Evolutionary conservation across 2,329 filamentous ascomycete species (phyloP).

Genomic region (Teratosphaeriaceae sp.): DNA sequence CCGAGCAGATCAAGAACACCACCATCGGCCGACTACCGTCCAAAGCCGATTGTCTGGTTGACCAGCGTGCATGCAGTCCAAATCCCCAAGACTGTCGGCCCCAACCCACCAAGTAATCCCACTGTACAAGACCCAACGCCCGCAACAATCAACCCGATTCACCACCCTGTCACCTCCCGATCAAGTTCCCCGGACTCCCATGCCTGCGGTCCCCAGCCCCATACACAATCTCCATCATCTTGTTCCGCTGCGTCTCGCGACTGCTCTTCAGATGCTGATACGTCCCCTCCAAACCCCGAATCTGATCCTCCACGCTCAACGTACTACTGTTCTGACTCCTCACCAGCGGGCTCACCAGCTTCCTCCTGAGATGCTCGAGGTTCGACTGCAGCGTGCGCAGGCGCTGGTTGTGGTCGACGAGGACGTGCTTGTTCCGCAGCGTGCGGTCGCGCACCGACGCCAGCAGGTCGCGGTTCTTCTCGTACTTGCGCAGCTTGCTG

Average conservation of each 20-base stretch:
- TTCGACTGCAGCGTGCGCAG: constrained; percentile 79
- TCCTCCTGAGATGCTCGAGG: constrained; percentile 74
- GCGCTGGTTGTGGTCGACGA: constrained; percentile 80
- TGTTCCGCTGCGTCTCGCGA: constrained; percentile 57
- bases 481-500: constrained; percentile 75
- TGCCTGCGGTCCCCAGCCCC: constrained; percentile 21
- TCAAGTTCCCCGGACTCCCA: constrained; percentile 5
- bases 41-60: too few relatives aligned
- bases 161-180: constrained; percentile 4
- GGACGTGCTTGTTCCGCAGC: constrained; percentile 76
- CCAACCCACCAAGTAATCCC: too few relatives aligned
- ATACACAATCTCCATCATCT: constrained; percentile 30
- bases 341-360: constrained; percentile 78
- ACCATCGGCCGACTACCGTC: too few relatives aligned
- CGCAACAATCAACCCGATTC: neutral
- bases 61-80: too few relatives aligned
- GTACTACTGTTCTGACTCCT: constrained; percentile 61
- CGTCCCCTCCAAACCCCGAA: constrained; percentile 72
- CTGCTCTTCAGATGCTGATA: constrained; percentile 70
- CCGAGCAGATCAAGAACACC: too few relatives aligned
- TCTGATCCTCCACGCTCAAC: constrained; percentile 76
- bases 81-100: too few relatives aligned
- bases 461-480: constrained; percentile 78
- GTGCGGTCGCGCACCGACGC: constrained; percentile 74
- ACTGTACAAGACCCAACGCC: too few relatives aligned